Conservation (phyloP, 179 eudicot species). For the Patellifolia procumbens region DNA sequence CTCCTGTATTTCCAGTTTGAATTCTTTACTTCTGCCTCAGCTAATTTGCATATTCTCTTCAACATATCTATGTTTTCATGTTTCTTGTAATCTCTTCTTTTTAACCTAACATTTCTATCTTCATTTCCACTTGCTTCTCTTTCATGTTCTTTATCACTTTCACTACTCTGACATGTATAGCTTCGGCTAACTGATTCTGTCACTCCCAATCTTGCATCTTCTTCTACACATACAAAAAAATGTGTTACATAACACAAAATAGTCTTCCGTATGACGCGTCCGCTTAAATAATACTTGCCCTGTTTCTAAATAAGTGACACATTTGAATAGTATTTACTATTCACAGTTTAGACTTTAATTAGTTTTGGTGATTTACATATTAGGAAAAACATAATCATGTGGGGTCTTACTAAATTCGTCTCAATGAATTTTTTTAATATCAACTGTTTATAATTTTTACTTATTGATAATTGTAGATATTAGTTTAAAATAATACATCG, state of each 20-base stretch:
- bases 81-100: slow-evolving; percentile 28
- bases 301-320: too few relatives aligned
- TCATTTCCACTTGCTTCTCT: slow-evolving; percentile 23
- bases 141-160: slow-evolving; percentile 1
- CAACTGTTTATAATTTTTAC: too few relatives aligned
- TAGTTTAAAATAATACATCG: too few relatives aligned
- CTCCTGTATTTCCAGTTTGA: slow-evolving; percentile 42
- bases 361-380: too few relatives aligned
- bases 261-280: too few relatives aligned
- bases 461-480: too few relatives aligned
- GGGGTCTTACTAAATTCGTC: too few relatives aligned
- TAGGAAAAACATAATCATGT: too few relatives aligned
- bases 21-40: slow-evolving; percentile 43
- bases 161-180: slow-evolving; percentile 11
- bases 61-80: slow-evolving; percentile 31
- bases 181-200: slow-evolving; percentile 38
- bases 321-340: too few relatives aligned
- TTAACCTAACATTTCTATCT: slow-evolving; percentile 24
- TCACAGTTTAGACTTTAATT: too few relatives aligned
- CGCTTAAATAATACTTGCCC: too few relatives aligned
- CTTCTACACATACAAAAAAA: slow-evolving; percentile 31
- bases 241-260: background rate
- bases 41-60: slow-evolving; percentile 45
- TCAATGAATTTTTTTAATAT: too few relatives aligned
- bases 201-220: slow-evolving; percentile 36